phyloP scores from a whole-genome alignment of 176 grass and related monocot species.

The Phoenix dactylifera region DNA sequence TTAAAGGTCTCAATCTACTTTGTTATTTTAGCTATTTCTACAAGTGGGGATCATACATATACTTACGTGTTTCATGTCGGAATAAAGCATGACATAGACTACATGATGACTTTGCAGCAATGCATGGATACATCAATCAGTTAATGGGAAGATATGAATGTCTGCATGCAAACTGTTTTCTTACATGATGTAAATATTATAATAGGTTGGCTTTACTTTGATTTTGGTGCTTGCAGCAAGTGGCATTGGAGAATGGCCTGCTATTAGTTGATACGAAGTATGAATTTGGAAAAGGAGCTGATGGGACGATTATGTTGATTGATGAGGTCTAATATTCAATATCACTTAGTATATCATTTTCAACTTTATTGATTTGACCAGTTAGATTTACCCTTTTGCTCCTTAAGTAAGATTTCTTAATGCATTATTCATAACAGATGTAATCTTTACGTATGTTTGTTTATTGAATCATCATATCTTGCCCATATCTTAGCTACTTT shows the following conservation, averaged over 20 bases:
- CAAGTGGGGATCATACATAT: too few relatives aligned
- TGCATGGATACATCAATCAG: too few relatives aligned
- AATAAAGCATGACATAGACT: too few relatives aligned
- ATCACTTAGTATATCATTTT: neutral
- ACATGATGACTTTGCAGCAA: too few relatives aligned
- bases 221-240: constrained; percentile 47
- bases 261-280: constrained; percentile 93
- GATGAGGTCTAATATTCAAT: constrained; percentile 48
- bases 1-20: neutral
- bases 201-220: constrained; percentile 2
- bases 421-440: too few relatives aligned
- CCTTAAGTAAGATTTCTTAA: too few relatives aligned
- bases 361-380: neutral
- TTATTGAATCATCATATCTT: too few relatives aligned
- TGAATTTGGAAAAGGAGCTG: constrained; percentile 82
- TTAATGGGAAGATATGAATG: too few relatives aligned
- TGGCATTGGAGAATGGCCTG: constrained; percentile 70
- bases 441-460: too few relatives aligned
- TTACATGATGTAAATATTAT: neutral
- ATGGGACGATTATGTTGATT: constrained; percentile 80
- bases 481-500: too few relatives aligned
- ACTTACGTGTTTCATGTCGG: too few relatives aligned
- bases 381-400: neutral
- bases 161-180: neutral
- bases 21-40: too few relatives aligned